These are phyloP conservation scores for Pulveroboletus sp. DNA, from an alignment of 768 basidiomycete species.

Conservation along the genomic window DNA sequence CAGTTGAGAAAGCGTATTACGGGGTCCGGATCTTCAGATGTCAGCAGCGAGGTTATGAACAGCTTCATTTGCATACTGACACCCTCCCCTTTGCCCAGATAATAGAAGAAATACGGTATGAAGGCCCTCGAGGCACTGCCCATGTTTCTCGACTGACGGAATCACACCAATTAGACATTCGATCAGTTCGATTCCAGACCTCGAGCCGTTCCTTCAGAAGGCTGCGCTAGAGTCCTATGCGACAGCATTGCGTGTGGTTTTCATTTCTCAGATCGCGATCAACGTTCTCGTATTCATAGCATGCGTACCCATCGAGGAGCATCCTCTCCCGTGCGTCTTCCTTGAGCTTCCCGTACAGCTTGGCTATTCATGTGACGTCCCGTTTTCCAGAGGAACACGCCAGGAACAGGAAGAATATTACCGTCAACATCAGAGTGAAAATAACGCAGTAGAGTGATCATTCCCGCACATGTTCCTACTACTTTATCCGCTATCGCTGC, in stretches of 20 bases:
- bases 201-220: slow-evolving; percentile 51
- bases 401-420: slow-evolving; percentile 61
- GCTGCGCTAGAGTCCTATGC: slow-evolving; percentile 78
- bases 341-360: slow-evolving; percentile 9
- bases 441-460: slow-evolving; percentile 14
- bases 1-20: slow-evolving; percentile 73
- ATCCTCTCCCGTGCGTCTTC: slow-evolving; percentile 46
- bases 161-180: slow-evolving; percentile 50
- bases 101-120: slow-evolving; percentile 68
- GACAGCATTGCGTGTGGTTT: slow-evolving; percentile 76
- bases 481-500: slow-evolving; percentile 7
- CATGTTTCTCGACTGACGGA: slow-evolving; percentile 13
- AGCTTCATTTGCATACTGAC: slow-evolving; percentile 18
- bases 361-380: slow-evolving; percentile 12
- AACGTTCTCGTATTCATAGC: slow-evolving; percentile 66
- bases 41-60: slow-evolving; percentile 38
- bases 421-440: slow-evolving; percentile 37
- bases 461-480: slow-evolving; percentile 8
- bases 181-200: slow-evolving; percentile 63
- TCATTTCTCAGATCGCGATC: slow-evolving; percentile 72
- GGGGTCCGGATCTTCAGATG: slow-evolving; percentile 71
- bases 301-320: slow-evolving; percentile 76
- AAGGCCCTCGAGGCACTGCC: slow-evolving; percentile 11
- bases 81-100: slow-evolving; percentile 43
- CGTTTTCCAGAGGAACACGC: slow-evolving; percentile 49